Evolutionary conservation across 179 eudicot genomes (phyloP).

Genomic region (Sideroxylon spinosum): DNA sequence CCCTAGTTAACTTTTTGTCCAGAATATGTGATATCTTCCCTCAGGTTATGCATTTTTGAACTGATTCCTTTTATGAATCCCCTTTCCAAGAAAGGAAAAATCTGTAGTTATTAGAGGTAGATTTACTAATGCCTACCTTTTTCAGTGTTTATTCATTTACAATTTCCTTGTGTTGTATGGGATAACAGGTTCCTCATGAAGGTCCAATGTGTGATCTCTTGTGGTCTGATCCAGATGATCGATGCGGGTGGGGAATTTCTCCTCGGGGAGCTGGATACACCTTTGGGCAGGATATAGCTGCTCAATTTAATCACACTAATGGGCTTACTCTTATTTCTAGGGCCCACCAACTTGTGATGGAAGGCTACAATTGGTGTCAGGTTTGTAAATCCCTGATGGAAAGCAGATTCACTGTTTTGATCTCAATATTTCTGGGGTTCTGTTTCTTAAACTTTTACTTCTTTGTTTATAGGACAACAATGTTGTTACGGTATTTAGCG

Average conservation of each 20-base stretch:
- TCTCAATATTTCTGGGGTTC: not conserved
- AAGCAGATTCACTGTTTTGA: not conserved
- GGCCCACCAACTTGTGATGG: conserved; percentile 93
- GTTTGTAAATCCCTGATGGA: conserved; percentile 31
- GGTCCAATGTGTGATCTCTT: conserved; percentile 93
- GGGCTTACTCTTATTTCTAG: conserved; percentile 77
- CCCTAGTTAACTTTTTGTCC: no score
- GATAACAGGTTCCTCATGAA: conserved; percentile 74
- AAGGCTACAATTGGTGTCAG: conserved; percentile 88
- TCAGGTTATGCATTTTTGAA: not conserved
- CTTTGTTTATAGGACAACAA: conserved; percentile 56
- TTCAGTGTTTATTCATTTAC: not conserved
- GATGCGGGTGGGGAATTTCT: conserved; percentile 94
- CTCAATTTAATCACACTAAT: conserved; percentile 74
- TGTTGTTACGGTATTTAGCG: conserved; percentile 86
- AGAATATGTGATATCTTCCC: no score
- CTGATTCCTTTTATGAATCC: not conserved
- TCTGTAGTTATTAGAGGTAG: no score
- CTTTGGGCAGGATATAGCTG: conserved; percentile 74
- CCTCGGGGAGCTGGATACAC: conserved; percentile 94
- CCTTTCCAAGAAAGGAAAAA: not conserved
- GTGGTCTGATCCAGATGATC: conserved; percentile 93
- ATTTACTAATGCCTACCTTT: not conserved
- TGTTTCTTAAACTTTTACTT: not conserved
- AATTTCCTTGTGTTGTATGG: not conserved